Conservation (phyloP, 768 basidiomycete species). For the Clavulina sp. region DNA sequence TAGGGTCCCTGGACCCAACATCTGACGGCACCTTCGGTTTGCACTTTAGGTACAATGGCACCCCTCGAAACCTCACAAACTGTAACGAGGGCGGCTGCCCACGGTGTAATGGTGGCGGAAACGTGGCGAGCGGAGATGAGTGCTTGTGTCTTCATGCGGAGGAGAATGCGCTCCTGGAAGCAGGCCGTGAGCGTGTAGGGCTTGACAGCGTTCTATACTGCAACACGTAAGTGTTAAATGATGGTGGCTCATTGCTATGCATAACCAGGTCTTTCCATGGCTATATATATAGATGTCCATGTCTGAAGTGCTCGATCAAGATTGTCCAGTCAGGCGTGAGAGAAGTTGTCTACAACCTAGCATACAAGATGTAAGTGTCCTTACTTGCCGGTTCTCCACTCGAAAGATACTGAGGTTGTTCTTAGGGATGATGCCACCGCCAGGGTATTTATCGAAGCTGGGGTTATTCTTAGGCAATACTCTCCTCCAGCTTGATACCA, state of each 20-base stretch:
- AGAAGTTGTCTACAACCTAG: slow-evolving; percentile 85
- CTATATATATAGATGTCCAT: slow-evolving; percentile 60
- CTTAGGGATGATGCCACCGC: slow-evolving; percentile 15
- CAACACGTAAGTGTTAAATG: slow-evolving; percentile 62
- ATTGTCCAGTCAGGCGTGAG: slow-evolving; percentile 90
- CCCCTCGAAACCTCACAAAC: slow-evolving; percentile 74
- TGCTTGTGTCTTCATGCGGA: slow-evolving; percentile 96
- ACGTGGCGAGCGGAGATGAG: slow-evolving; percentile 35
- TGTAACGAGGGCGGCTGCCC: slow-evolving; percentile 85
- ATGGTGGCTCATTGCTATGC: background rate
- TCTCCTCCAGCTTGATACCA: no score
- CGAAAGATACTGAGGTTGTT: background rate
- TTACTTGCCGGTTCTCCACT: background rate
- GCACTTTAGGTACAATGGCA: slow-evolving; percentile 71
- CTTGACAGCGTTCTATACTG: slow-evolving; percentile 78
- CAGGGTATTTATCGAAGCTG: slow-evolving; percentile 16
- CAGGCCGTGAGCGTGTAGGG: slow-evolving; percentile 80
- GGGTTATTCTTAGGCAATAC: slow-evolving; percentile 14
- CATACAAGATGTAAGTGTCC: slow-evolving; percentile 90
- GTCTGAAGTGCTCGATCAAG: slow-evolving; percentile 90
- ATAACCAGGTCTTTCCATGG: background rate
- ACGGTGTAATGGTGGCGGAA: slow-evolving; percentile 43
- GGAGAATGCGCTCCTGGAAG: slow-evolving; percentile 91
- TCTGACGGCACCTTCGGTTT: background rate
- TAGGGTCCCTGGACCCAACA: background rate